phyloP scores from a whole-genome alignment of 1,284 basidiomycete genomes.

The Leccinum pachyderme region DNA sequence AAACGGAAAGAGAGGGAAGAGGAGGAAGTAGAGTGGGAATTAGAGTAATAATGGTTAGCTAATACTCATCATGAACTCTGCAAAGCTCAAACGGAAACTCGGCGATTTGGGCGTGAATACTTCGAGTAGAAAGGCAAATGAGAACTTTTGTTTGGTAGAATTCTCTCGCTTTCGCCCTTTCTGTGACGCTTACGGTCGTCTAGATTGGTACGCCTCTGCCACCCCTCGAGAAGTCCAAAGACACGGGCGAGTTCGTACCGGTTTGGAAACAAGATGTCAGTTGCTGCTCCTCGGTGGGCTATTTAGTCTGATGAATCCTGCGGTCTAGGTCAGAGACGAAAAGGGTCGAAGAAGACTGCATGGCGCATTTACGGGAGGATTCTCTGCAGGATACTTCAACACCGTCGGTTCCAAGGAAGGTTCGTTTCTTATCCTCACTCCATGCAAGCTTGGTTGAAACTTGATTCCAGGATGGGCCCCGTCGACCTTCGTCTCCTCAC shows the following conservation, averaged over 20 bases:
- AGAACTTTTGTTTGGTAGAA: constrained; percentile 82
- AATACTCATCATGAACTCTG: constrained; percentile 42
- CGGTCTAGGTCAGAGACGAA: constrained; percentile 81
- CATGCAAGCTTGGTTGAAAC: background rate
- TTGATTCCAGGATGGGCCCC: constrained; percentile 83
- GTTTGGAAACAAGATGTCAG: constrained; percentile 95
- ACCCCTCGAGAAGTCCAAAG: constrained; percentile 83
- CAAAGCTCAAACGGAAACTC: constrained; percentile 72
- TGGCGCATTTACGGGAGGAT: constrained; percentile 97
- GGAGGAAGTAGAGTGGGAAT: constrained; percentile 28
- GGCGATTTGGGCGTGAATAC: constrained; percentile 77
- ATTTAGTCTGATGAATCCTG: constrained; percentile 19
- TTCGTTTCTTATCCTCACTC: constrained; percentile 30
- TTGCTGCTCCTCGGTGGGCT: constrained; percentile 14
- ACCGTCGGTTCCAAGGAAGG: constrained; percentile 95
- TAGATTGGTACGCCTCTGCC: constrained; percentile 92
- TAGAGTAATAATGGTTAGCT: too few species aligned
- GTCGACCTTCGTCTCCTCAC: constrained; percentile 85
- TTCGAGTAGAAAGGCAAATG: constrained; percentile 67
- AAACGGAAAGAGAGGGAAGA: constrained; percentile 41
- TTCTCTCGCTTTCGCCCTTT: constrained; percentile 18
- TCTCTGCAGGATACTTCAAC: constrained; percentile 97
- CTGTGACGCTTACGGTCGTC: constrained; percentile 10
- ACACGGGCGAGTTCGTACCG: constrained; percentile 91
- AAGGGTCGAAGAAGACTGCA: constrained; percentile 90